Conservation (phyloP, 345 rosid genomes). For the Euphorbia pulcherrima region DNA sequence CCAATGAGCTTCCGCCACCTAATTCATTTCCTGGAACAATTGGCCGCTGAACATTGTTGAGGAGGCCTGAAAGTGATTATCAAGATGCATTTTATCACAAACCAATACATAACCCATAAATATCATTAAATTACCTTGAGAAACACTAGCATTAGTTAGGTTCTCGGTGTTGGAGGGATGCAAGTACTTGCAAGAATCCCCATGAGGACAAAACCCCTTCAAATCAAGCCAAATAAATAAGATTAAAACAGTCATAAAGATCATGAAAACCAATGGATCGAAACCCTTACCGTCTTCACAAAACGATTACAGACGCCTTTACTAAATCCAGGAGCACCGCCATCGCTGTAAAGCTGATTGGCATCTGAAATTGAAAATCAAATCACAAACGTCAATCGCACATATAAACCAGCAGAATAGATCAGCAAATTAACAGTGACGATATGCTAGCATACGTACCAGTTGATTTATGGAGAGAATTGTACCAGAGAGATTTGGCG, state of each 20-base stretch:
- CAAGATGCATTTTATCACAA: background rate
- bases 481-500: conserved; percentile 75
- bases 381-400: background rate
- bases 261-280: background rate
- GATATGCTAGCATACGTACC: conserved; percentile 15
- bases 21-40: conserved; percentile 20
- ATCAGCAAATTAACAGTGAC: background rate
- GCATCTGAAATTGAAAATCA: conserved; percentile 26
- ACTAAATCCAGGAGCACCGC: conserved; percentile 23
- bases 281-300: conserved; percentile 40
- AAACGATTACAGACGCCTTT: conserved; percentile 69
- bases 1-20: conserved; percentile 25
- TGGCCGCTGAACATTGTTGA: conserved; percentile 13
- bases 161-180: conserved; percentile 41
- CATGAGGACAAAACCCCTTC: conserved; percentile 77
- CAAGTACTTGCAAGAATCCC: conserved; percentile 73
- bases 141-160: conserved; percentile 9
- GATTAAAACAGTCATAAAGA: background rate
- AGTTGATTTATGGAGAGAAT: conserved; percentile 23
- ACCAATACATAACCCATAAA: background rate
- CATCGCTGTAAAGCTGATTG: background rate
- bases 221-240: background rate
- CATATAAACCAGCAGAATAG: background rate
- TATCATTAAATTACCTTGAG: conserved; percentile 11
- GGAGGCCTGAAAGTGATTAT: conserved; percentile 15